Conservation (phyloP, 768 basidiomycete genomes). For the Suillus alpinus region DNA sequence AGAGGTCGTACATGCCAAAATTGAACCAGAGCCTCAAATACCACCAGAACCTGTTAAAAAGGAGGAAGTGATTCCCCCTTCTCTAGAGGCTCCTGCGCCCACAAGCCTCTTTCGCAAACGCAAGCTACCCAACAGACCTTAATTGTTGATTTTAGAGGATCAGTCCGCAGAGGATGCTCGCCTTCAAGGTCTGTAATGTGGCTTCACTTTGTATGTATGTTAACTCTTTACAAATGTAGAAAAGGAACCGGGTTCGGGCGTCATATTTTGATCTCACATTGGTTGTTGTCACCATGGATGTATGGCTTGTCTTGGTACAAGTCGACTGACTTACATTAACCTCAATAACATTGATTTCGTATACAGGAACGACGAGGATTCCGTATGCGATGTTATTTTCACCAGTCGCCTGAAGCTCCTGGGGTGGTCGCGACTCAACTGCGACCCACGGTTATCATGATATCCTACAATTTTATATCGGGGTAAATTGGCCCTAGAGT, state of each 20-base stretch:
- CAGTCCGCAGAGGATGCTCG: background rate
- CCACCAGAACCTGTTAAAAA: constrained; percentile 12
- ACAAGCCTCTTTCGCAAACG: constrained; percentile 31
- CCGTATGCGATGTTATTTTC: no score
- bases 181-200: background rate
- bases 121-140: constrained; percentile 18
- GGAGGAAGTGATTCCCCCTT: constrained; percentile 3
- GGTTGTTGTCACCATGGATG: background rate
- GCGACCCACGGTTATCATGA: background rate
- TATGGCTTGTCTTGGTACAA: background rate
- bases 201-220: background rate
- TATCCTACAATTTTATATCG: background rate
- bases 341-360: background rate
- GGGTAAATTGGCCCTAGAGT: background rate
- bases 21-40: constrained; percentile 2
- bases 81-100: constrained; percentile 3
- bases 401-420: background rate
- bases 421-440: background rate
- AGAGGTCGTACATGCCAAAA: constrained; percentile 1
- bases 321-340: background rate
- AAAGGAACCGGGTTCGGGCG: background rate
- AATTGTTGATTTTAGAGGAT: background rate
- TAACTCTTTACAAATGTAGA: background rate
- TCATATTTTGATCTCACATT: background rate
- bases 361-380: background rate